Evolutionary conservation across 1,284 basidiomycete species (phyloP).

Genomic region (Hypsizygus ulmarius): DNA sequence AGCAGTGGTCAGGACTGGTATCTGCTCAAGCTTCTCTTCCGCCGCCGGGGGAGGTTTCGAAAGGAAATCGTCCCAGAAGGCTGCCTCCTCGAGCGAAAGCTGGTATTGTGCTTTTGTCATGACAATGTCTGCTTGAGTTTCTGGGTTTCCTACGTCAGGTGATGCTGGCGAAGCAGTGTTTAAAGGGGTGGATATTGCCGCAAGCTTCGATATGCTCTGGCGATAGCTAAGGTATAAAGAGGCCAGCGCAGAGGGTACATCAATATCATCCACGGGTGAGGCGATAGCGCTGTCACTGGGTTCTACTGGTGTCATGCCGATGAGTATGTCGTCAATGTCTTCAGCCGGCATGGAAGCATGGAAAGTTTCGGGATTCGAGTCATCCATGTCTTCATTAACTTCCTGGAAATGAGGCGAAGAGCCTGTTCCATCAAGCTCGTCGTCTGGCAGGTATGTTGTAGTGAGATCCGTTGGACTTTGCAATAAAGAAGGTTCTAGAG

Average conservation of each 20-base stretch:
- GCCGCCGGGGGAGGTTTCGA: conserved; percentile 13
- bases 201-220: conserved; percentile 45
- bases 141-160: conserved; percentile 28
- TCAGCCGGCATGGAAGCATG: too few relatives aligned
- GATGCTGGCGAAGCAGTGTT: conserved; percentile 12
- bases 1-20: conserved; percentile 4
- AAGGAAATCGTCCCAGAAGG: conserved; percentile 55
- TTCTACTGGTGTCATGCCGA: background rate
- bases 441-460: too few relatives aligned
- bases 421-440: too few relatives aligned
- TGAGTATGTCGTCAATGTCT: too few relatives aligned
- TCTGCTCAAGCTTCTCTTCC: conserved; percentile 3
- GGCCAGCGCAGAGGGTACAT: conserved; percentile 33
- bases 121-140: conserved; percentile 41
- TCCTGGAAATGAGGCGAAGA: too few relatives aligned
- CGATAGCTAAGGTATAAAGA: conserved; percentile 49
- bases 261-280: conserved; percentile 9
- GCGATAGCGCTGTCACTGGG: background rate
- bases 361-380: too few relatives aligned
- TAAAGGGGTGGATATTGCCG: conserved; percentile 32
- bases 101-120: conserved; percentile 66
- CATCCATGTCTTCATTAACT: too few relatives aligned
- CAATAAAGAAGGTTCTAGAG: too few relatives aligned
- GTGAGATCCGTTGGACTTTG: too few relatives aligned
- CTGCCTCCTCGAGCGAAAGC: conserved; percentile 59